Base-by-base conservation (phyloP, 2,329 filamentous ascomycete species). In the Blastomyces parvus region DNA sequence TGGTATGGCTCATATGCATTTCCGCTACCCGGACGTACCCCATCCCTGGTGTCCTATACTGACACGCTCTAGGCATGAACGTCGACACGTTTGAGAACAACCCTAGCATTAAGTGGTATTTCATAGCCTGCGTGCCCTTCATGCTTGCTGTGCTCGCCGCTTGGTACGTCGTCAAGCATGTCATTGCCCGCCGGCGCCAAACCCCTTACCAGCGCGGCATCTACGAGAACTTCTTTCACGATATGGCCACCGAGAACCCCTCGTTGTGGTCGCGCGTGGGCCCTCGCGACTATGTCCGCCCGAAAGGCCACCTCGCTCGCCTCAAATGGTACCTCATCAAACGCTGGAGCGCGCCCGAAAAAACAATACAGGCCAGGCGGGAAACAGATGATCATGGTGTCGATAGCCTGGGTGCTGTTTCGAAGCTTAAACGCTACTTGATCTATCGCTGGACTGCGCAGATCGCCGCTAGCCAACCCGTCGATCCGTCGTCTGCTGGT, bases 201-300 rank as follows among this genome's bases (percentile, higher is more conserved):
- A 76, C 78, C 8, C 77, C 79, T 0, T 76, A 80, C 56, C 76
- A 78, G 50, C 73, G 81, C 17, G 80, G 80, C 42, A 74, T 81
- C 27, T 83, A 83, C 68, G 81, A 83, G 67, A 70, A 74, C 5
- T 75, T 83, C 17, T 83, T 80, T 69, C 72, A 76, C 55, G 76
- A 81, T 14, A 74, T 83, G 30, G 75, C 80, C 4, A 74, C 72
- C n/a, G 65, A 71, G 2, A 76, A 81, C 62, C 79, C 81, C 1
- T 64, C 70, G 0, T 73, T 83, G 2, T 84, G 81, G 82, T 78
- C 78, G 0, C 73, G 78, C 0, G 69, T 71, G 14, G 82, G 82
- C 0, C 81, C 82, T 0, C 71, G 75, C 3, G 66, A 74, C 0
- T 72, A 74, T 40, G 68, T 82, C 30, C 69, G 74, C 11, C 79